A percentile compares a stretch with the other conserved stretches of the same genome.
Evolutionary conservation across 2,329 filamentous ascomycete species (phyloP).

Genomic region (Helminthosporium solani): DNA sequence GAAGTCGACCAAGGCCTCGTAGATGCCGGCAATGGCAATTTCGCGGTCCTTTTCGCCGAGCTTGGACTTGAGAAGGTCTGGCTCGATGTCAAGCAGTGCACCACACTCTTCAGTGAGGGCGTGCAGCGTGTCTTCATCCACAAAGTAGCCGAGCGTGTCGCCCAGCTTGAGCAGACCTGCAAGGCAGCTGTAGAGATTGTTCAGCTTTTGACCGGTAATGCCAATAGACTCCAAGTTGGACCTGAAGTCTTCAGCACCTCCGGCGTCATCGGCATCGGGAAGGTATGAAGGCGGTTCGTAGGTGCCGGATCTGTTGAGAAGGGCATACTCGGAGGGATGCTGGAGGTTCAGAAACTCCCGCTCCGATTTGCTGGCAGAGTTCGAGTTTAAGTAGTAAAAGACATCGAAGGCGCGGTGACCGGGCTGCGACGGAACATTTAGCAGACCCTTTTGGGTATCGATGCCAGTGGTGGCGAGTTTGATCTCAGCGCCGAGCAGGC

Average conservation of each 20-base stretch:
- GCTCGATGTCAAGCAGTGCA: slow-evolving; percentile 80
- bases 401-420: slow-evolving; percentile 95
- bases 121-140: slow-evolving; percentile 82
- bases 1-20: slow-evolving; percentile 94
- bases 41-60: slow-evolving; percentile 83
- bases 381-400: slow-evolving; percentile 94
- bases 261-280: slow-evolving; percentile 87
- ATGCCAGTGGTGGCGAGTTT: slow-evolving; percentile 85
- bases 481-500: slow-evolving; percentile 71
- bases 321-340: slow-evolving; percentile 70
- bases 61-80: slow-evolving; percentile 74
- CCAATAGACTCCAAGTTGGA: slow-evolving; percentile 85
- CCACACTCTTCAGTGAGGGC: slow-evolving; percentile 88
- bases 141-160: slow-evolving; percentile 79
- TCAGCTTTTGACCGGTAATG: slow-evolving; percentile 81
- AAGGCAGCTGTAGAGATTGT: slow-evolving; percentile 81
- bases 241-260: slow-evolving; percentile 90
- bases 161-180: slow-evolving; percentile 88
- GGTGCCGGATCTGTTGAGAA: slow-evolving; percentile 80
- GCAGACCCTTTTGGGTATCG: slow-evolving; percentile 75
- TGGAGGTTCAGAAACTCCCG: slow-evolving; percentile 84
- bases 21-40: slow-evolving; percentile 79
- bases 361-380: slow-evolving; percentile 85
- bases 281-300: slow-evolving; percentile 85
- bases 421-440: slow-evolving; percentile 74